phyloP scores from a whole-genome alignment of 805 yeast genomes.

The Yamadazyma akitaensis region DNA sequence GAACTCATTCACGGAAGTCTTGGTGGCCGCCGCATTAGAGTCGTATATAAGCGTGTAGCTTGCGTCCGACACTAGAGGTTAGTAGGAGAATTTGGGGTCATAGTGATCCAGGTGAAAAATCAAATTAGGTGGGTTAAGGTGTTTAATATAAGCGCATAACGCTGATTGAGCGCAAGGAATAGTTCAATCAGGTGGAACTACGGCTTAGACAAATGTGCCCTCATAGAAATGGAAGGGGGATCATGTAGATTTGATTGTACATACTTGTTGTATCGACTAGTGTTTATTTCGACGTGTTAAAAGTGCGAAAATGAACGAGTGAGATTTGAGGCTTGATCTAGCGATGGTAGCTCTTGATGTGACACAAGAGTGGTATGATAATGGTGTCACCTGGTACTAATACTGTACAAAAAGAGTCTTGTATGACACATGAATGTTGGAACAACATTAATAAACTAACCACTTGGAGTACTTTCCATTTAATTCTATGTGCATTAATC shows the following conservation, averaged over 20 bases:
- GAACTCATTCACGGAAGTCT: slow-evolving; percentile 68
- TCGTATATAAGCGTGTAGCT: slow-evolving; percentile 75
- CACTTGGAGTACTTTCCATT: too few species aligned
- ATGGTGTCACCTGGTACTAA: too few species aligned
- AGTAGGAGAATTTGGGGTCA: neutral
- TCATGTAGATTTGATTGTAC: slow-evolving; percentile 9
- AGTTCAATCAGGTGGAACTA: too few species aligned
- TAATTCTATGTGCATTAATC: neutral
- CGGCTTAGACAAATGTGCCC: neutral
- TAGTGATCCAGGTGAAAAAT: neutral
- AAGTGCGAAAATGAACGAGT: neutral
- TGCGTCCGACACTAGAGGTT: slow-evolving; percentile 11
- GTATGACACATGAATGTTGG: too few species aligned
- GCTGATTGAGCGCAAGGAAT: too few species aligned
- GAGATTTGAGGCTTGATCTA: neutral
- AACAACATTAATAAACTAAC: too few species aligned
- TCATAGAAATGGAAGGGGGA: neutral
- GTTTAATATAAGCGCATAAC: too few species aligned
- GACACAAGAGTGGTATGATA: too few species aligned
- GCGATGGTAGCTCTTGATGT: neutral
- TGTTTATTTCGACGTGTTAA: slow-evolving; percentile 20
- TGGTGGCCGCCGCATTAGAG: slow-evolving; percentile 62
- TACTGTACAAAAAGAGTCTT: too few species aligned
- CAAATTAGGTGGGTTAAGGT: too few species aligned
- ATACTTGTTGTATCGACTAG: neutral